Evolutionary conservation across 2,329 filamentous ascomycete species (phyloP).

Genomic region (Ceratocystis destructans): DNA sequence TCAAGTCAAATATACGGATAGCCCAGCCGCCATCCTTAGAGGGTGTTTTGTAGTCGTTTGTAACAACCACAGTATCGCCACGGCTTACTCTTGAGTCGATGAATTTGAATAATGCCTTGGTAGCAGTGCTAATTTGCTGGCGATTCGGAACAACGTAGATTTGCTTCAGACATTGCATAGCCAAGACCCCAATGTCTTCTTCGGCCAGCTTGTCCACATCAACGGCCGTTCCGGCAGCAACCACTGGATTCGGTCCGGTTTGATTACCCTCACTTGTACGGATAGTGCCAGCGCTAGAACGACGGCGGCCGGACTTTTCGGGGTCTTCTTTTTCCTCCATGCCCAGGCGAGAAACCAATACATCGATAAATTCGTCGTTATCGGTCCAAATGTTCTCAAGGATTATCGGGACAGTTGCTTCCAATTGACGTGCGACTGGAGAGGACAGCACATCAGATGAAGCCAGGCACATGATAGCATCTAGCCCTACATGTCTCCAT

Average conservation of each 20-base stretch:
- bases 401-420: constrained; percentile 68
- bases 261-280: constrained; percentile 49
- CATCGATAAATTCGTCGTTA: constrained; percentile 53
- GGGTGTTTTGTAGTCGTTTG: constrained; percentile 29
- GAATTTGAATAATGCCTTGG: constrained; percentile 59
- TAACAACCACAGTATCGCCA: constrained; percentile 44
- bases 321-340: constrained; percentile 54
- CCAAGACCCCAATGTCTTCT: constrained; percentile 72
- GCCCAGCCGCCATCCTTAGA: constrained; percentile 56
- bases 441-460: constrained; percentile 65
- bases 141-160: constrained; percentile 75
- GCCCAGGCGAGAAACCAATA: constrained; percentile 53
- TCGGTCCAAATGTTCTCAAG: constrained; percentile 75
- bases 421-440: constrained; percentile 61
- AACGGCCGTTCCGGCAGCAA: constrained; percentile 64
- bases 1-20: constrained; percentile 63
- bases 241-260: constrained; percentile 51
- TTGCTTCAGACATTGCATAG: constrained; percentile 72
- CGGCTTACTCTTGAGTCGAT: constrained; percentile 47
- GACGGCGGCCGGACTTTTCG: constrained; percentile 48
- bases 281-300: constrained; percentile 68
- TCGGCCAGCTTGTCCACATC: constrained; percentile 85
- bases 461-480: constrained; percentile 69
- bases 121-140: constrained; percentile 66
- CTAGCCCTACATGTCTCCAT: constrained; percentile 60